Percentiles rank a stretch among this genome's conserved stretches.
phyloP scores from a whole-genome alignment of 805 yeast species.

The Candida sanyiensis region DNA sequence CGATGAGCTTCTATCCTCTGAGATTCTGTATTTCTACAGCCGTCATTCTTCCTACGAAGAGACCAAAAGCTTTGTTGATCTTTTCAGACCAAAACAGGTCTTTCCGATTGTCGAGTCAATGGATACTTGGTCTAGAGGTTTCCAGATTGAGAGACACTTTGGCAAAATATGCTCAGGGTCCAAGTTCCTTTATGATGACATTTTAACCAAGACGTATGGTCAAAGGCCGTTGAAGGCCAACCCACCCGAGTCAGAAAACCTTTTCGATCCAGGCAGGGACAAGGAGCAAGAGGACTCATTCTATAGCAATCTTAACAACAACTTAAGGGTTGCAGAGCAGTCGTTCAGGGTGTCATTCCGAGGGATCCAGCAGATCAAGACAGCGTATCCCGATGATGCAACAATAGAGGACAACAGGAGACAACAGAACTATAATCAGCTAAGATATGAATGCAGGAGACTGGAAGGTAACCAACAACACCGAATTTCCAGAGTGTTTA shows the following conservation, averaged over 20 bases:
- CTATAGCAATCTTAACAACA: conserved; percentile 2
- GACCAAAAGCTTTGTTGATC: conserved; percentile 29
- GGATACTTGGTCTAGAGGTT: conserved; percentile 34
- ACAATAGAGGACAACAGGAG: not conserved
- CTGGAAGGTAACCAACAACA: conserved; percentile 8
- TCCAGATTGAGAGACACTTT: conserved; percentile 36
- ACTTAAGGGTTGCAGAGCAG: not conserved
- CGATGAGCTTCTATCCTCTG: conserved; percentile 30
- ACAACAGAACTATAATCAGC: not conserved
- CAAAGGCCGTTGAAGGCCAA: conserved; percentile 6
- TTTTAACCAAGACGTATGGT: conserved; percentile 1
- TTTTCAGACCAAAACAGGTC: conserved; percentile 36
- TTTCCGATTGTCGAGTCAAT: conserved; percentile 37
- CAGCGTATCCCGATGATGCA: conserved; percentile 4
- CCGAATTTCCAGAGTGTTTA: conserved; percentile 5
- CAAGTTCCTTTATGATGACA: conserved; percentile 18
- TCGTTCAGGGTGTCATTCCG: conserved; percentile 1
- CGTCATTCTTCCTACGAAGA: conserved; percentile 45
- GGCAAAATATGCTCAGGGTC: conserved; percentile 30
- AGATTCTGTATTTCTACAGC: conserved; percentile 36
- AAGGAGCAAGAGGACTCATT: conserved; percentile 6
- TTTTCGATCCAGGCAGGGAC: conserved; percentile 8
- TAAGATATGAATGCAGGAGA: not conserved
- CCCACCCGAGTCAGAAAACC: conserved; percentile 3
- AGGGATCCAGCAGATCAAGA: conserved; percentile 3